Evolutionary conservation across 257 asterid species (phyloP).

Genomic region (Leonotis leonurus): DNA sequence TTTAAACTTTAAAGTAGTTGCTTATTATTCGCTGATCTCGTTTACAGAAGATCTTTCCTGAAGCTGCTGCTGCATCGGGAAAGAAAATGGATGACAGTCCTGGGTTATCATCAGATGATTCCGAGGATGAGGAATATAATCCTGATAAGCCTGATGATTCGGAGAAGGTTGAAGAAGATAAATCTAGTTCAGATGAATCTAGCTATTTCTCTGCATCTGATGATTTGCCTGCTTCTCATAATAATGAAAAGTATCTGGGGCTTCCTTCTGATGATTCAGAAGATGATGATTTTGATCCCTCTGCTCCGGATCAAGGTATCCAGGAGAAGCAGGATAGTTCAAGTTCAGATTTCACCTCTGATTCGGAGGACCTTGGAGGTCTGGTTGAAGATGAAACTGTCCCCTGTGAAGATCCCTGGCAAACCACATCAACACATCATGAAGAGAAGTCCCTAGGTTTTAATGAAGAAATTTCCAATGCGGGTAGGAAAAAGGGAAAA

Average conservation of each 20-base stretch:
- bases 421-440: slow-evolving; percentile 19
- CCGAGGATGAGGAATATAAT: slow-evolving; percentile 86
- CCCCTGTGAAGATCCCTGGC: slow-evolving; percentile 28
- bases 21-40: slow-evolving; percentile 24
- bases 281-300: slow-evolving; percentile 83
- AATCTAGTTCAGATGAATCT: slow-evolving; percentile 57
- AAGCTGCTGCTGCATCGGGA: slow-evolving; percentile 81
- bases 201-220: slow-evolving; percentile 53
- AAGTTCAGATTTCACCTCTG: slow-evolving; percentile 88
- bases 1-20: slow-evolving; percentile 19
- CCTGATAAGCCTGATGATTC: slow-evolving; percentile 59
- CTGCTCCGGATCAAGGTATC: slow-evolving; percentile 37
- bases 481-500: slow-evolving; percentile 28
- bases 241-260: slow-evolving; percentile 31
- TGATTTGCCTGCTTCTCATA: slow-evolving; percentile 27
- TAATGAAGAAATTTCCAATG: slow-evolving; percentile 21
- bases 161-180: slow-evolving; percentile 39
- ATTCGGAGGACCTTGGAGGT: slow-evolving; percentile 73
- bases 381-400: slow-evolving; percentile 38
- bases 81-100: slow-evolving; percentile 49
- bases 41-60: slow-evolving; percentile 85
- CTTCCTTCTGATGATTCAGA: slow-evolving; percentile 93
- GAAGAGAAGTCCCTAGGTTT: slow-evolving; percentile 5
- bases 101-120: slow-evolving; percentile 71
- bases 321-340: slow-evolving; percentile 51